Conservation (phyloP, 1,284 basidiomycete species). For the Hemileia vastatrix region DNA sequence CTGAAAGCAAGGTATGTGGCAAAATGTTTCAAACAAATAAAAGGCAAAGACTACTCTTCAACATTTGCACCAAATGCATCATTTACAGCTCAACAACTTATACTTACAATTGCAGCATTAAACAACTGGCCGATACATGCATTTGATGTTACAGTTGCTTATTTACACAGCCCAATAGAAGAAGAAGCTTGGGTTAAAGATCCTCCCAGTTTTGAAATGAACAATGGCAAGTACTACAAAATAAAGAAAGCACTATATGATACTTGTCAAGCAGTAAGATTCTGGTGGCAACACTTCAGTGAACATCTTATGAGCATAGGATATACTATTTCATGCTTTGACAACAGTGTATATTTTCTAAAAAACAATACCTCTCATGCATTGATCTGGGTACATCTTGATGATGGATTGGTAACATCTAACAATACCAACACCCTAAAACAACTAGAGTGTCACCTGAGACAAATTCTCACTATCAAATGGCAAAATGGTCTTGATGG, state of each 20-base stretch:
- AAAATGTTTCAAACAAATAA: not conserved
- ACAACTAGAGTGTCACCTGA: not conserved
- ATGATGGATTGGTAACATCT: slow-evolving; percentile 1
- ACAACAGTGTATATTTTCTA: not conserved
- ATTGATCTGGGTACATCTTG: slow-evolving; percentile 9
- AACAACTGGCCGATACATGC: not conserved
- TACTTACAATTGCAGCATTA: not conserved
- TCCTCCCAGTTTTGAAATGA: not conserved
- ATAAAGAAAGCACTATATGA: slow-evolving; percentile 10
- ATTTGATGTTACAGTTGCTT: slow-evolving; percentile 1
- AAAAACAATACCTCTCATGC: not conserved
- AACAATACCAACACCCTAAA: not conserved
- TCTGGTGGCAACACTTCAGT: slow-evolving; percentile 3
- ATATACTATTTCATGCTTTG: not conserved
- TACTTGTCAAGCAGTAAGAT: not conserved
- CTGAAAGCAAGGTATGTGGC: not conserved
- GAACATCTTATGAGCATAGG: not conserved
- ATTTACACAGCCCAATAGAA: not conserved
- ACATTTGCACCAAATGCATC: not conserved
- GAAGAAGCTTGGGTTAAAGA: not conserved
- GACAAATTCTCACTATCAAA: not conserved
- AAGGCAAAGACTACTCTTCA: not conserved
- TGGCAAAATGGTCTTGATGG: not conserved
- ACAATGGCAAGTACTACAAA: not conserved
- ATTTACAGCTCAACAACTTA: not conserved